Evolutionary conservation across 2,329 filamentous ascomycete species (phyloP).

Genomic region (Aspergillus brasiliensis): DNA sequence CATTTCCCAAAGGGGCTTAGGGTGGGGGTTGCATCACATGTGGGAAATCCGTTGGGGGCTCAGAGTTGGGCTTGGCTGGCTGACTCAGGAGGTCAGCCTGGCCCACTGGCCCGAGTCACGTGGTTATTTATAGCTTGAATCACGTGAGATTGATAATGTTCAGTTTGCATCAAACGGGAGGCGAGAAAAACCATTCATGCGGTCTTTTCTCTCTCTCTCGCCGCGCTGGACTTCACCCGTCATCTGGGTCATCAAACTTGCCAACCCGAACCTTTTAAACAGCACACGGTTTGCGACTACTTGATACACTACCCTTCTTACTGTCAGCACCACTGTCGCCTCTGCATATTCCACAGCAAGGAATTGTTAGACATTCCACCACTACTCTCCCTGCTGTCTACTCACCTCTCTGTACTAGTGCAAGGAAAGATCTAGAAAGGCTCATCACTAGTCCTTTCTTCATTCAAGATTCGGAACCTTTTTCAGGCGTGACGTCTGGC

Average conservation of each 20-base stretch:
- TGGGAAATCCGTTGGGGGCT: conserved; percentile 10
- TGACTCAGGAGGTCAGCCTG: conserved; percentile 6
- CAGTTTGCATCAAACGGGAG: neutral
- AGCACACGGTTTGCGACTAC: neutral
- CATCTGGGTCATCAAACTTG: neutral
- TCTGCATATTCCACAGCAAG: neutral
- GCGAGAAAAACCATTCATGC: neutral
- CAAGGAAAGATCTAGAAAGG: neutral
- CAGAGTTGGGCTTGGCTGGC: conserved; percentile 3
- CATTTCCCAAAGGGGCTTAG: conserved; percentile 30
- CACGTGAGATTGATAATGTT: neutral
- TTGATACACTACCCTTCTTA: neutral
- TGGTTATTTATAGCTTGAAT: too few species aligned
- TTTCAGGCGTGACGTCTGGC: conserved; percentile 40
- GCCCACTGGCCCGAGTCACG: neutral
- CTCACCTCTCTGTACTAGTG: neutral
- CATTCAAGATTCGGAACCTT: conserved; percentile 18
- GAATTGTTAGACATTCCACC: neutral
- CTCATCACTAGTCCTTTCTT: neutral
- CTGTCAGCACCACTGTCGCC: neutral
- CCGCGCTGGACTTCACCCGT: neutral
- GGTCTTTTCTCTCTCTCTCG: neutral
- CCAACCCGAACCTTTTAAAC: neutral
- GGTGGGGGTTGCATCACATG: conserved; percentile 32
- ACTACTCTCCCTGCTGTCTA: neutral